Evolutionary conservation across 371 early-diverging fungal species (phyloP).

Genomic region (Mortierella sp.): DNA sequence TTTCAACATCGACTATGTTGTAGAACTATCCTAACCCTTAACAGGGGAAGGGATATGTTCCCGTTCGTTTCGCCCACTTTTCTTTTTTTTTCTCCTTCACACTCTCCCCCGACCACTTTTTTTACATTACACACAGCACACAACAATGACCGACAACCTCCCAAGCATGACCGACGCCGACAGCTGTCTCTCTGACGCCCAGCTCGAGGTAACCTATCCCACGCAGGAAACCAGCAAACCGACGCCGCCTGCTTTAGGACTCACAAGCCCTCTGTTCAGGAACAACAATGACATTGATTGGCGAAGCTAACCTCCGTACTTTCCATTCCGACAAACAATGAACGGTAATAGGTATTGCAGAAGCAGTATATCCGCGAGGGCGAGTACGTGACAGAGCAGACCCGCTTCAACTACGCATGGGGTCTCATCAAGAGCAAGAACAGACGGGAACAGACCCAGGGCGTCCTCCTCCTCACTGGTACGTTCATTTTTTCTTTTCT

Average conservation of each 20-base stretch:
- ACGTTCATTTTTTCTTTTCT: background rate
- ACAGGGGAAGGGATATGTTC: no score
- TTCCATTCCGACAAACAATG: background rate
- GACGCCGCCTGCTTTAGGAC: no score
- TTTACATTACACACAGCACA: slow-evolving; percentile 1
- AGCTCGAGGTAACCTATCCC: slow-evolving; percentile 42
- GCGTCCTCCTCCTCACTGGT: slow-evolving; percentile 86
- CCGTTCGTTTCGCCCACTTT: background rate
- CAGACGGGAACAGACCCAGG: slow-evolving; percentile 77
- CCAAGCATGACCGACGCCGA: slow-evolving; percentile 55
- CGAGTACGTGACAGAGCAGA: slow-evolving; percentile 80
- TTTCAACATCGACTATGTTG: no score
- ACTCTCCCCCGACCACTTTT: background rate
- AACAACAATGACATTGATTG: background rate
- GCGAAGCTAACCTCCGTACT: background rate
- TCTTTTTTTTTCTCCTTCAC: background rate
- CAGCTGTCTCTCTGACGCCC: slow-evolving; percentile 51
- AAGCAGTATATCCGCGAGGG: slow-evolving; percentile 81
- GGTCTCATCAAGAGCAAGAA: slow-evolving; percentile 82
- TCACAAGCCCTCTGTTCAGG: background rate
- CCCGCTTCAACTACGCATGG: slow-evolving; percentile 98
- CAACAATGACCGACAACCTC: slow-evolving; percentile 51
- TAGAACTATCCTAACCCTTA: no score
- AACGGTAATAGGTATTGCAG: slow-evolving; percentile 68
- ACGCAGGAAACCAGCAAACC: background rate